These are phyloP conservation scores for Goffeauzyma gilvescens DNA, from an alignment of 768 basidiomycete genomes.

Conservation along the genomic window DNA sequence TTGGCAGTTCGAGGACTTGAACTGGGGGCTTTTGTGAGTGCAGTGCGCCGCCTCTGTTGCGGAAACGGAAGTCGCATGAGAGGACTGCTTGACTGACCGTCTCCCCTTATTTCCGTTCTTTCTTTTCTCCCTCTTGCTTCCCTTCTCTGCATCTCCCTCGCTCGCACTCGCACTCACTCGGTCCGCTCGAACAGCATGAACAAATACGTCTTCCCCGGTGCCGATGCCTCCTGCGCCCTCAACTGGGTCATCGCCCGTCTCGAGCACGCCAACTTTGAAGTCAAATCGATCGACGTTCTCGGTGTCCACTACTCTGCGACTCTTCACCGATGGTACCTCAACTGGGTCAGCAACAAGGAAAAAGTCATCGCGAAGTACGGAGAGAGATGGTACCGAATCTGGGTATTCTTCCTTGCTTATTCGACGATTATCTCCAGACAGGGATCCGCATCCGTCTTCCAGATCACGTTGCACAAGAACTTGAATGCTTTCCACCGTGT, in stretches of 20 bases:
- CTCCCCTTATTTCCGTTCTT: too few species aligned
- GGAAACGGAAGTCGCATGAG: too few species aligned
- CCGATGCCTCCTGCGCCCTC: conserved; percentile 85
- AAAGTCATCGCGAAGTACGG: conserved; percentile 77
- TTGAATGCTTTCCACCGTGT: conserved; percentile 77
- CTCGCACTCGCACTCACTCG: background rate
- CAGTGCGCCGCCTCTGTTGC: too few species aligned
- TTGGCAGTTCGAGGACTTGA: conserved; percentile 98
- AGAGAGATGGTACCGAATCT: conserved; percentile 78
- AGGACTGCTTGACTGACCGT: too few species aligned
- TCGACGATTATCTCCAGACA: conserved; percentile 56
- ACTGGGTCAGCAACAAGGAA: conserved; percentile 88
- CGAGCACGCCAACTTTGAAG: conserved; percentile 82
- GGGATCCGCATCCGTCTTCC: conserved; percentile 83
- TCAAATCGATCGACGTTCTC: conserved; percentile 88
- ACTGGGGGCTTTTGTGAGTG: conserved; percentile 45
- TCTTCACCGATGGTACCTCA: conserved; percentile 67
- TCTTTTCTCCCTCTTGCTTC: too few species aligned
- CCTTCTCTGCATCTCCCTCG: background rate
- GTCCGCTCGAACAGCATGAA: conserved; percentile 26
- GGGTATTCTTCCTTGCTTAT: conserved; percentile 94
- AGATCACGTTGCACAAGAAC: conserved; percentile 96
- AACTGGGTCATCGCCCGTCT: conserved; percentile 70
- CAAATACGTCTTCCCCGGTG: conserved; percentile 87
- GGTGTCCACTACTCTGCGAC: conserved; percentile 95